Base-by-base conservation (phyloP, 225 moss, liverwort and hornwort genomes). In the Sphagnum contortum region DNA sequence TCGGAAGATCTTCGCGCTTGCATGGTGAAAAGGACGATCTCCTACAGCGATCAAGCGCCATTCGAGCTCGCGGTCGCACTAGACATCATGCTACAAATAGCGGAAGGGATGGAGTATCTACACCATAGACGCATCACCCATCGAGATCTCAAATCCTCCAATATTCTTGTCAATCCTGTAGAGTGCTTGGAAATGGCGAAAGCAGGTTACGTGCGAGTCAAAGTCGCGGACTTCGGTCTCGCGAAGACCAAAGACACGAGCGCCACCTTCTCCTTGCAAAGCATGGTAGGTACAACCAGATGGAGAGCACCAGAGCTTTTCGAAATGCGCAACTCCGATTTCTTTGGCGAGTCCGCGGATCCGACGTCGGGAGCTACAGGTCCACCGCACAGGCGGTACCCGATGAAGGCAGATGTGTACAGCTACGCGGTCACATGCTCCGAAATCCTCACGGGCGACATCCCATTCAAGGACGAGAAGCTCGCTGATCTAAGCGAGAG, bases 221-320 rank as follows among this genome's bases (percentile, higher is more conserved):
- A 75, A 48, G 63, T 75, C 47, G 44, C 70, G 10, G 70, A 75
- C 63, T 75, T 75, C 65, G 76, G 76, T 48, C 8, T 72, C 12
- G 11, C 72, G 3, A 61, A 45, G 61, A 44, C 48, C 8, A 9
- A 8, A 44, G 48, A 45, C 44, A 45, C 5, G 4, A 61, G 61
- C 61, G 45, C 61, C 45, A 47, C 45, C 61, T 61, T 14, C 13
- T 45, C 55, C 55, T 55, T 12, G 12, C 8, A 55, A 55, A 55
- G 9, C 55, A 55, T 55, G 8, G 55, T 55, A 0, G 70, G 70
- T 44, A 75, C 70, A 3, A 2, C 57, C 3, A 60, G 11, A 57
- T 75, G 62, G 54, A 75, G 57, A 64, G 70, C 64, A 12, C 70
- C 70, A 8, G 64, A 71, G 64, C 7, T 70, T 5, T 57, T 64